A percentile compares a stretch with the other conserved stretches of the same genome.
These are phyloP conservation scores for Pythium coloratum DNA, from an alignment of 352 stramenopile species.

Conservation along the genomic window DNA sequence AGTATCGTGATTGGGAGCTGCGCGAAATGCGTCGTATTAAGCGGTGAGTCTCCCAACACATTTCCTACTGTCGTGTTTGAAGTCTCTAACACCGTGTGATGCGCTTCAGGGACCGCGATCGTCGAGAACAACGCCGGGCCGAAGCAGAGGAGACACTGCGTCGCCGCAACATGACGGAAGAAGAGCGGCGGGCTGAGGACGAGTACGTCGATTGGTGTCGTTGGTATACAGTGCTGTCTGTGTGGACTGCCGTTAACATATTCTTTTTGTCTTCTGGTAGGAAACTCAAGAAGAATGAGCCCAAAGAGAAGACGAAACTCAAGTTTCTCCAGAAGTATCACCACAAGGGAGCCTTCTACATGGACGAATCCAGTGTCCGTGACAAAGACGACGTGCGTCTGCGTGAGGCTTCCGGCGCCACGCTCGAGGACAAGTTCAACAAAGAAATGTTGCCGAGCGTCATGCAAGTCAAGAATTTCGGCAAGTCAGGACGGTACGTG, in stretches of 20 bases:
- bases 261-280: slow-evolving; percentile 27
- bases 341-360: slow-evolving; percentile 98
- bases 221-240: background rate
- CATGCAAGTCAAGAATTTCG: slow-evolving; percentile 99
- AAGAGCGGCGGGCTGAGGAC: slow-evolving; percentile 93
- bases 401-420: slow-evolving; percentile 88
- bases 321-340: slow-evolving; percentile 99
- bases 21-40: slow-evolving; percentile 93
- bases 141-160: slow-evolving; percentile 89
- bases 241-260: background rate
- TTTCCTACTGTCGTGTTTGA: background rate
- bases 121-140: slow-evolving; percentile 67
- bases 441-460: slow-evolving; percentile 92
- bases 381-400: slow-evolving; percentile 91
- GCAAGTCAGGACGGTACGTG: slow-evolving; percentile 86
- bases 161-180: slow-evolving; percentile 94
- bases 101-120: slow-evolving; percentile 71
- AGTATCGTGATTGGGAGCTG: slow-evolving; percentile 94
- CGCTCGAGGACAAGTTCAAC: slow-evolving; percentile 93
- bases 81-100: background rate
- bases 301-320: slow-evolving; percentile 85
- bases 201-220: slow-evolving; percentile 35
- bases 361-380: slow-evolving; percentile 92
- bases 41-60: slow-evolving; percentile 35
- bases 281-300: slow-evolving; percentile 80